A percentile compares a stretch with the other conserved stretches of the same genome.
phyloP scores from a whole-genome alignment of 495 filamentous ascomycete genomes.

The Aspergillus mulundensis region DNA sequence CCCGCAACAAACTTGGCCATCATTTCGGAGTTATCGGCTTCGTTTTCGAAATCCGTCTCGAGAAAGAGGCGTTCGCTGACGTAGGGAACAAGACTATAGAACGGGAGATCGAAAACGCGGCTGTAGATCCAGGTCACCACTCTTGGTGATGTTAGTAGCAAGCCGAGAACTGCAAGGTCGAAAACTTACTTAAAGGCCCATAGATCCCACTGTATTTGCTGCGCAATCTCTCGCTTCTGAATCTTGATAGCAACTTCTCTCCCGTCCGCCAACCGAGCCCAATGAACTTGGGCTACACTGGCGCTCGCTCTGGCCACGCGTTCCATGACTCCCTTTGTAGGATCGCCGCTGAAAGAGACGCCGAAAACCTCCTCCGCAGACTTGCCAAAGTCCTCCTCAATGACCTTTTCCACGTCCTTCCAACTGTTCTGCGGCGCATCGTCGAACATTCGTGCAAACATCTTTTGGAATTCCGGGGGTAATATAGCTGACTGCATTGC shows the following conservation, averaged over 20 bases:
- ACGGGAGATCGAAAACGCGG: constrained; percentile 78
- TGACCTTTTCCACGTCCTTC: constrained; percentile 81
- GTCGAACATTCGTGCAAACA: constrained; percentile 96
- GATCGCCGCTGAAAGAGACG: constrained; percentile 67
- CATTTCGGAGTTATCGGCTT: constrained; percentile 79
- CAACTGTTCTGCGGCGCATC: constrained; percentile 95
- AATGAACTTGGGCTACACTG: constrained; percentile 94
- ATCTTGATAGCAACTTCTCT: constrained; percentile 92
- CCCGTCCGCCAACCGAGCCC: constrained; percentile 79
- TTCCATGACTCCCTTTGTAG: constrained; percentile 79
- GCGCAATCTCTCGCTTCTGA: constrained; percentile 88
- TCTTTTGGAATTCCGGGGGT: constrained; percentile 88
- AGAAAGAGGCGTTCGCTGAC: constrained; percentile 80
- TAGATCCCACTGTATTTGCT: constrained; percentile 87
- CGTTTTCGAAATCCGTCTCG: constrained; percentile 91
- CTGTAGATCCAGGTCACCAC: constrained; percentile 74
- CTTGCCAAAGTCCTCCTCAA: constrained; percentile 81
- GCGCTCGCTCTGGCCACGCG: constrained; percentile 80
- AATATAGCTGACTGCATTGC: constrained; percentile 95
- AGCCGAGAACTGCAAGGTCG: not conserved
- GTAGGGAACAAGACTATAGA: constrained; percentile 85
- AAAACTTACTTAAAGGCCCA: constrained; percentile 82
- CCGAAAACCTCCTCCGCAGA: constrained; percentile 86
- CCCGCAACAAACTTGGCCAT: constrained; percentile 74
- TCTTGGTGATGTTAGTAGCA: constrained; percentile 32